Conservation (phyloP, 1,139 yeast species). For the Yamadazyma sp. region DNA sequence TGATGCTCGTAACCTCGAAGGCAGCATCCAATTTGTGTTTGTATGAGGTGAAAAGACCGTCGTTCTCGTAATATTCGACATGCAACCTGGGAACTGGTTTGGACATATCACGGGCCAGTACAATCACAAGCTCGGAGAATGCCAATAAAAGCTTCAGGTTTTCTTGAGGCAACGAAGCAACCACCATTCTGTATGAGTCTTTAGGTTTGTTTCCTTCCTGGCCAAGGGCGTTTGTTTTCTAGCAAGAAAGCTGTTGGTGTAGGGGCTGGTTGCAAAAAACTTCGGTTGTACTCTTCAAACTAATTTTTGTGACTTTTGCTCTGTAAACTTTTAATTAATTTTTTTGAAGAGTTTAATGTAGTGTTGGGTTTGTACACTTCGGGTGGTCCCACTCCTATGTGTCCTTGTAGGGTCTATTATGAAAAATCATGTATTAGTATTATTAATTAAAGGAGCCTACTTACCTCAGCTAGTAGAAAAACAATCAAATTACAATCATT, state of each 20-base stretch:
- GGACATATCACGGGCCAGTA: not conserved
- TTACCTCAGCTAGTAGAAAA: not conserved
- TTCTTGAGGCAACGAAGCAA: not conserved
- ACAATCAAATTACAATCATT: slow-evolving; percentile 11
- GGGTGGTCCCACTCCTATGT: not conserved
- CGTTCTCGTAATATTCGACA: not conserved
- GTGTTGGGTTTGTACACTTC: too few relatives aligned
- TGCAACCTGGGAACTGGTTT: not conserved
- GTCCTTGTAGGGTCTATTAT: not conserved
- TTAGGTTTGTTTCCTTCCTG: too few relatives aligned
- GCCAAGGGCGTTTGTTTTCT: too few relatives aligned
- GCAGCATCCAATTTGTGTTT: slow-evolving; percentile 7
- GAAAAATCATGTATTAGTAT: slow-evolving; percentile 3
- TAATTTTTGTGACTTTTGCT: too few relatives aligned
- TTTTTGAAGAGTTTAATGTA: too few relatives aligned
- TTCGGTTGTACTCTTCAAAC: too few relatives aligned
- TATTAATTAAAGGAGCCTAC: too few relatives aligned
- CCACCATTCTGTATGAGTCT: too few relatives aligned
- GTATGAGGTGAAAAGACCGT: slow-evolving; percentile 1
- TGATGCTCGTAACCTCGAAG: slow-evolving; percentile 7
- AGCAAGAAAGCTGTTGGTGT: too few relatives aligned
- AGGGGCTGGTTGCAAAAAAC: too few relatives aligned
- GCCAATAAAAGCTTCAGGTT: not conserved
- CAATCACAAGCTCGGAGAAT: not conserved
- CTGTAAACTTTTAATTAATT: too few relatives aligned